Evolutionary conservation across 2,329 filamentous ascomycete genomes (phyloP), one percentile per base, ranked within the genome.

Genomic region (Cylindrodendrum hubeiense): DNA sequence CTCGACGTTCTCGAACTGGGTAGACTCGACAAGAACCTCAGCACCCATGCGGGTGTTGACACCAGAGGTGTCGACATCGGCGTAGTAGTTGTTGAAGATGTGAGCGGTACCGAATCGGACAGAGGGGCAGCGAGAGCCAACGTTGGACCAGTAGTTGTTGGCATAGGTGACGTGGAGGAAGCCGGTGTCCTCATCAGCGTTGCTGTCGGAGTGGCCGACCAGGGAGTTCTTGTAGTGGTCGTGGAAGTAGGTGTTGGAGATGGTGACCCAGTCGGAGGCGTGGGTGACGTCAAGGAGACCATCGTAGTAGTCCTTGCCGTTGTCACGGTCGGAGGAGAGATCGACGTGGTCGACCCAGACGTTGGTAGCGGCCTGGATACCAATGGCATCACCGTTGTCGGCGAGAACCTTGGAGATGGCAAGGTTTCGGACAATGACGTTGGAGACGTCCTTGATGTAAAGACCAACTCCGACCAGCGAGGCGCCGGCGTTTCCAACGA

Each of bases 271-370:
- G 79, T 92, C 88, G 6, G 85, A 81, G 50, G 82, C 90, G 78
- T 91, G 90, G 53, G 86, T 90, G 50, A 85, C 79, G 70, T 92
- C 90, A 47, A 89, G 79, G 1, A 92, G 85, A 30, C 90, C 90
- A 60, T 92, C 90, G 74, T 90, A 92, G 80, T 86, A 90, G 81
- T 93, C 89, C 81, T 92, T 92, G 81, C 84, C 88, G 74, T 87
- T 82, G 72, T 85, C 80, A 19, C 76, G 74, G 78, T 91, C 85
- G 24, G 87, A 88, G 4, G 85, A 89, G 21, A 92, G 82, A 68
- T 92, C 90, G 75, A 84, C 83, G 80, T 92, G 90, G 79, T 92
- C 90, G 52, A 92, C 80, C 90, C 90, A 92, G 73, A 89, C 82
- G 68, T 90, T 89, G 60, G 76, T 86, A 50, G 85, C 84, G 15